Evolutionary conservation across 768 basidiomycete species (phyloP), one percentile per base, ranked within the genome.

Genomic region (Trametopsis cervina): DNA sequence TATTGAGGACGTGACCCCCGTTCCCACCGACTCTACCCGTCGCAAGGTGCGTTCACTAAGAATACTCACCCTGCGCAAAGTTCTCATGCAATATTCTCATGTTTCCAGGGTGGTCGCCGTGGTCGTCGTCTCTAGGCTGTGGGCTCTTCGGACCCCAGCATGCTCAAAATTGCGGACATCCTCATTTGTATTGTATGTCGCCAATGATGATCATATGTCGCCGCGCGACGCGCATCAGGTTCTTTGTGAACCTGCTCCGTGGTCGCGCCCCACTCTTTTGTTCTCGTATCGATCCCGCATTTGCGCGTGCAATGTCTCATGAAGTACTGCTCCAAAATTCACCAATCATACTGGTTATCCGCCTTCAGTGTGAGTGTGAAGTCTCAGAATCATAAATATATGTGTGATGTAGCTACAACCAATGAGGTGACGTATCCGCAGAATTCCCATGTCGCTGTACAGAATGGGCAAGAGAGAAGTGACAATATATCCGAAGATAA

Each of bases 1-100:
- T 56, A 98, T 99, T 60, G 95, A 97, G 73, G 95, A 99, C 61
- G 94, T 97, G 43, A 98, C 95, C 35, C 95, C 95, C 54, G 81
- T 95, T 51, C 96, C 96, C 44, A 94, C 94, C 40, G 96, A 99
- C 69, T 93, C 85, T 51, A 99, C 96, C 59, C 80, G 96, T 63
- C 81, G 94, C 71, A 99, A 99, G 88, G 90, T 91, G 52, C 54
- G 72, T 66, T 36, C 4, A 23, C 22, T 27, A 39, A 23, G 25
- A 5, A 44, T 27, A 21, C 43, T 24, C 18, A 21, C 15, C 46
- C 29, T 18, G 29, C 29, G 29, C 29, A 9, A 10, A 37, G 2
- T 17, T 24, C 23, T 12, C 44, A 18, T 36, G 35, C 52, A n/a
- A 33, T 33, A 53, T 43, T 35, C 23, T 20, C 47, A 12, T 4